Conservation (phyloP, 1,139 yeast species). For the Scheffersomyces titani region DNA sequence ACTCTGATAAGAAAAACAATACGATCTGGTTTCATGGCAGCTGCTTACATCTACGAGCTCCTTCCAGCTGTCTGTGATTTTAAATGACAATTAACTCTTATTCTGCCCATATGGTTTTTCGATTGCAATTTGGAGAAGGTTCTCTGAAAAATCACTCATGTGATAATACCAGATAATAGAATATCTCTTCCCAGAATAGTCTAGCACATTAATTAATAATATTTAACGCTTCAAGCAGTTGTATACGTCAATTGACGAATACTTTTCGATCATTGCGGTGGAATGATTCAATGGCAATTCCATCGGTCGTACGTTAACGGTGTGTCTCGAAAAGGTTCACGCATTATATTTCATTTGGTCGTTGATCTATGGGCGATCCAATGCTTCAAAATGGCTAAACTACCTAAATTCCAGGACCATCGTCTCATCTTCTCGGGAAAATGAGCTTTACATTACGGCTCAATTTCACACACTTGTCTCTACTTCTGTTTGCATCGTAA, state of each 20-base stretch:
- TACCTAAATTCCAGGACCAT: background rate
- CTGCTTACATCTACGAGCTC: background rate
- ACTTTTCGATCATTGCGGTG: background rate
- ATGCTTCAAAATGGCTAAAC: background rate
- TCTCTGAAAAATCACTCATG: too few relatives aligned
- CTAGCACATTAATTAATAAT: background rate
- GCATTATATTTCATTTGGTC: background rate
- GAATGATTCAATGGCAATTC: background rate
- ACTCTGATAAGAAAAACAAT: background rate
- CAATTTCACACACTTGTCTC: background rate
- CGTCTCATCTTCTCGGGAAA: background rate
- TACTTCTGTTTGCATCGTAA: too few relatives aligned
- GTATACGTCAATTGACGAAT: too few relatives aligned
- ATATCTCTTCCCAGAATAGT: background rate
- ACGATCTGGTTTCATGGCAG: background rate
- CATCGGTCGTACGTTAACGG: background rate
- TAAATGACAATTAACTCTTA: too few relatives aligned
- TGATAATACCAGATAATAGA: too few relatives aligned
- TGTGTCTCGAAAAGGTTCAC: background rate
- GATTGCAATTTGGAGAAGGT: too few relatives aligned
- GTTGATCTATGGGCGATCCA: background rate
- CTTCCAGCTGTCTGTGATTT: too few relatives aligned
- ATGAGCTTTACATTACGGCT: background rate
- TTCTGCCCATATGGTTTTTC: too few relatives aligned
- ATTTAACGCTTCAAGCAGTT: background rate